phyloP scores from a whole-genome alignment of 78 protist species.

The Bodo saltans region DNA sequence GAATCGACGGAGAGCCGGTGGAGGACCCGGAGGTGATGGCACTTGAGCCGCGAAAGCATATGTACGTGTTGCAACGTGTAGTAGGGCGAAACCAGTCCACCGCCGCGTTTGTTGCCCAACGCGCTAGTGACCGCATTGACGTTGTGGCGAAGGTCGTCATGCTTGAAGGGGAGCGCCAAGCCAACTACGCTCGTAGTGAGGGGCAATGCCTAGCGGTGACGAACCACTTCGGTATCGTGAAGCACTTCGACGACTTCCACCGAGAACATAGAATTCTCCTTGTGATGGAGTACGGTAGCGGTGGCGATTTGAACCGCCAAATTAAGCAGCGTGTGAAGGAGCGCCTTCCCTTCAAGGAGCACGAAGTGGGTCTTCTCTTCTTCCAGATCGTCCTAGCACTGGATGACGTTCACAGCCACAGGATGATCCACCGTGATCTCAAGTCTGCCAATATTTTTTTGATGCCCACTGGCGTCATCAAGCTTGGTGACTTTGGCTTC shows the following conservation, averaged over 20 bases:
- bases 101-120: too few species aligned
- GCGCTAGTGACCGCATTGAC: too few species aligned
- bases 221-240: conserved; percentile 59
- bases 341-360: neutral
- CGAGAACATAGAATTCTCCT: conserved; percentile 2
- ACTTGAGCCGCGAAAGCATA: too few species aligned
- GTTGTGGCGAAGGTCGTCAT: neutral
- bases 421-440: conserved; percentile 27
- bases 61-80: too few species aligned
- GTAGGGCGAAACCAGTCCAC: too few species aligned
- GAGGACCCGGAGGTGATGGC: too few species aligned
- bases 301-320: conserved; percentile 21
- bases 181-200: conserved; percentile 25
- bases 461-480: neutral
- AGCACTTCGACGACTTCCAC: conserved; percentile 61
- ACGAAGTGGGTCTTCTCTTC: neutral
- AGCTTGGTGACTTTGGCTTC: conserved; percentile 62
- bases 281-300: conserved; percentile 33
- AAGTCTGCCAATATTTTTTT: conserved; percentile 1
- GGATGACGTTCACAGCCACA: neutral
- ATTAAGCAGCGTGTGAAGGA: neutral
- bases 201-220: conserved; percentile 39
- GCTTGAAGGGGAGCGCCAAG: neutral
- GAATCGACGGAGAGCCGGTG: too few species aligned
- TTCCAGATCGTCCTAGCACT: neutral